phyloP scores from a whole-genome alignment of 1,284 basidiomycete species.

The Boletellus deceptivus region DNA sequence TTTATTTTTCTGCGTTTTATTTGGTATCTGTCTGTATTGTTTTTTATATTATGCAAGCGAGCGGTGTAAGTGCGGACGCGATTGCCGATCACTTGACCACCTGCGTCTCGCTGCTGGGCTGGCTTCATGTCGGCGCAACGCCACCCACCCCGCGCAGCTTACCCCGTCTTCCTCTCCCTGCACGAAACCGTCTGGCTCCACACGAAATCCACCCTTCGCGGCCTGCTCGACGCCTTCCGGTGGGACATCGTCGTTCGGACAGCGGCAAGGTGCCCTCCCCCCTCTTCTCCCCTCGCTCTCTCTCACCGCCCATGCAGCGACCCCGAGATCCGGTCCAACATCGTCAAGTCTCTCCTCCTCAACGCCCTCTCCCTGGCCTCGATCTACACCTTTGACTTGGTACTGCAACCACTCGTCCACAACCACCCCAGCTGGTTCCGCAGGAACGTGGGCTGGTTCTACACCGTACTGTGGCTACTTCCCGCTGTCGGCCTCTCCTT shows the following conservation, averaged over 20 bases:
- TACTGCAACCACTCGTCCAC: constrained; percentile 67
- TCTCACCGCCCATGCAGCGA: constrained; percentile 46
- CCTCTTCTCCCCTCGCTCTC: constrained; percentile 6
- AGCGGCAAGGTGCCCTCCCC: constrained; percentile 41
- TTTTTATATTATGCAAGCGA: constrained; percentile 17
- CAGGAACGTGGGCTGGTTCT: constrained; percentile 70
- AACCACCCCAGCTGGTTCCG: constrained; percentile 65
- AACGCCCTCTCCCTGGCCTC: constrained; percentile 68
- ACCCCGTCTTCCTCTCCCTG: constrained; percentile 67
- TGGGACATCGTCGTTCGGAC: constrained; percentile 64
- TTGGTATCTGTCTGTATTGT: constrained; percentile 30
- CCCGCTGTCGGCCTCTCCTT: constrained; percentile 70
- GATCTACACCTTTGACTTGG: constrained; percentile 68
- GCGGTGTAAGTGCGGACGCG: background rate
- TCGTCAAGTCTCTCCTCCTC: constrained; percentile 69
- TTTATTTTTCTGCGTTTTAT: constrained; percentile 31
- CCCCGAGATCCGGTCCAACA: constrained; percentile 66
- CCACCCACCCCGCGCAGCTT: constrained; percentile 46
- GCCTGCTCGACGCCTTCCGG: constrained; percentile 68
- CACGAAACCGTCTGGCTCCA: constrained; percentile 60
- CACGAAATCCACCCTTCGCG: constrained; percentile 52
- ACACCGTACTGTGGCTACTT: constrained; percentile 71
- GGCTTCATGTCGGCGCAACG: constrained; percentile 25
- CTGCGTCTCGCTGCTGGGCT: background rate
- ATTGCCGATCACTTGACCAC: constrained; percentile 7